Evolutionary conservation across 345 rosid species (phyloP).

Genomic region (Lumnitzera littorea): DNA sequence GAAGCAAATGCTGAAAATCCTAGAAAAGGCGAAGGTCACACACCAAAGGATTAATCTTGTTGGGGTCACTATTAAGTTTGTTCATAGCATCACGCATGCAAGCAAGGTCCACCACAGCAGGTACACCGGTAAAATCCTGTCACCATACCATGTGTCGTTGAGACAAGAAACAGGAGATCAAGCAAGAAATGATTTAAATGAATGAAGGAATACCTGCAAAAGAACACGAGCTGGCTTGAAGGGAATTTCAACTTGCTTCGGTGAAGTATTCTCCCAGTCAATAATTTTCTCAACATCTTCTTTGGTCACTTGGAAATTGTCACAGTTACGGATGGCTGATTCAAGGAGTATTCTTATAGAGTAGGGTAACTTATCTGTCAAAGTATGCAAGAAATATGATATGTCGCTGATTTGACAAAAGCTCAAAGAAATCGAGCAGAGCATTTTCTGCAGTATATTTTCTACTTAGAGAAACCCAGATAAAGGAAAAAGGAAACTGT

Average conservation of each 20-base stretch:
- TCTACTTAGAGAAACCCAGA: no score
- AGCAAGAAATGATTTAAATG: not conserved
- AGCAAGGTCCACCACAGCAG: slow-evolving; percentile 98
- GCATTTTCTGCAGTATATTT: no score
- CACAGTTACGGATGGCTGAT: slow-evolving; percentile 94
- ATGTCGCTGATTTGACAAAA: no score
- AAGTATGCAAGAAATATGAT: slow-evolving; percentile 12
- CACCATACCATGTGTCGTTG: slow-evolving; percentile 7
- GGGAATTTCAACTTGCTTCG: slow-evolving; percentile 95
- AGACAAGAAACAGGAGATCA: slow-evolving; percentile 6
- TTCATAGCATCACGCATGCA: slow-evolving; percentile 99
- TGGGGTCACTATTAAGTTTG: slow-evolving; percentile 78
- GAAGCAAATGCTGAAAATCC: no score
- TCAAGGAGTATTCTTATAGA: slow-evolving; percentile 91
- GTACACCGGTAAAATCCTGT: slow-evolving; percentile 99
- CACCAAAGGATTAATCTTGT: slow-evolving; percentile 91
- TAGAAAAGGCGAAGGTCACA: not conserved
- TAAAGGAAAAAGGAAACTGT: not conserved
- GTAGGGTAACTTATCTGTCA: slow-evolving; percentile 79
- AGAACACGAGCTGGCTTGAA: slow-evolving; percentile 99
- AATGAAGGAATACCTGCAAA: slow-evolving; percentile 47
- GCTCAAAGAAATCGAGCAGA: no score
- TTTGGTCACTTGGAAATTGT: slow-evolving; percentile 90
- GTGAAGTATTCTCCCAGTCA: slow-evolving; percentile 86
- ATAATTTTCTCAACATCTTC: slow-evolving; percentile 92